Percentiles rank a stretch among this genome's conserved stretches.
Conservation (phyloP, 108 stramenopile species). For the Parietichytrium sp. region DNA sequence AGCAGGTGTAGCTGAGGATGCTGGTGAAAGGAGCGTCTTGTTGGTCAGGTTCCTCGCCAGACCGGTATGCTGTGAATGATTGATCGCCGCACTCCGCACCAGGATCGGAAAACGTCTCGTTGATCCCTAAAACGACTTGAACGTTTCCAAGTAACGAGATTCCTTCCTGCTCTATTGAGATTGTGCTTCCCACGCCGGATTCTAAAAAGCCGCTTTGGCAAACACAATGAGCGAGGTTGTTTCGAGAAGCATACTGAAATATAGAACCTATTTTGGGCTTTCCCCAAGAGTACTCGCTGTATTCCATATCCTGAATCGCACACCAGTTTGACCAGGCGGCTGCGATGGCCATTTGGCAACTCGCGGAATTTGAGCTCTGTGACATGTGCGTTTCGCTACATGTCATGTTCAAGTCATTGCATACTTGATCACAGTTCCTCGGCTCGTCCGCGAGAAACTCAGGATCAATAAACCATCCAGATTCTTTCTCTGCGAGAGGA, state of each 20-base stretch:
- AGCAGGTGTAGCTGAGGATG: neutral
- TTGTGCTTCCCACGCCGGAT: neutral
- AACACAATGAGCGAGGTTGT: neutral
- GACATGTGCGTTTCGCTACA: neutral
- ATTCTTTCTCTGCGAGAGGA: neutral
- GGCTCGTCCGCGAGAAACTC: neutral
- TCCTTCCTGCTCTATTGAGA: neutral
- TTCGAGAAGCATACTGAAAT: neutral
- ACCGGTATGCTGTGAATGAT: neutral
- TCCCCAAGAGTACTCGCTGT: neutral
- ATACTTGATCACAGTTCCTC: neutral
- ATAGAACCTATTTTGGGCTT: neutral
- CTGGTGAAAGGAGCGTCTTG: no score
- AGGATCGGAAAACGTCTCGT: neutral
- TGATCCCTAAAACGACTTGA: neutral
- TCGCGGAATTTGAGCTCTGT: neutral
- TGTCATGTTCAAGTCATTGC: neutral
- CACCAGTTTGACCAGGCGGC: neutral
- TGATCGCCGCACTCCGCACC: neutral
- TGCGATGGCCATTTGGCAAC: neutral
- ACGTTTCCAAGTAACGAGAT: neutral
- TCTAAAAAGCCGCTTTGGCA: neutral
- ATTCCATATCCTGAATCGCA: neutral
- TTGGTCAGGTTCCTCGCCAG: neutral
- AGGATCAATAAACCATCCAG: constrained; percentile 30